phyloP scores from a whole-genome alignment of 2,329 filamentous ascomycete species.

The Aspergillus sp. region DNA sequence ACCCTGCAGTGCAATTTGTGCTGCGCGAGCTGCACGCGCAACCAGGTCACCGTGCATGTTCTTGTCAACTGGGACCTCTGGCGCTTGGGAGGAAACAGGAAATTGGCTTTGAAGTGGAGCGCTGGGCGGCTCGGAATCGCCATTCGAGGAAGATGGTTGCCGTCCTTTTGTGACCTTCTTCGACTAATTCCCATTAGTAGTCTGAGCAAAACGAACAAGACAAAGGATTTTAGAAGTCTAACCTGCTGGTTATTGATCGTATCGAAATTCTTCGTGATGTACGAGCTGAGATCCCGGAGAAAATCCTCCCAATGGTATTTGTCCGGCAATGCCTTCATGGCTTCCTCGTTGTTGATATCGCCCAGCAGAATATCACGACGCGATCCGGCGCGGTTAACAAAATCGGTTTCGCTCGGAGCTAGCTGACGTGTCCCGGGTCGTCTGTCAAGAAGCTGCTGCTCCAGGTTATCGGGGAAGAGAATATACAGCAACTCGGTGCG shows the following conservation, averaged over 20 bases:
- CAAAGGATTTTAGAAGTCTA: constrained; percentile 13
- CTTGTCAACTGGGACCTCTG: constrained; percentile 40
- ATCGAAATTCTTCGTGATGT: constrained; percentile 60
- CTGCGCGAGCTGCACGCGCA: constrained; percentile 48
- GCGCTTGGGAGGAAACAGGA: constrained; percentile 38
- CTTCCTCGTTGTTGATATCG: constrained; percentile 53
- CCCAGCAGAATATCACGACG: constrained; percentile 58
- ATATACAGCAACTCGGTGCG: constrained; percentile 59
- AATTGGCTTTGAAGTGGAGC: constrained; percentile 45
- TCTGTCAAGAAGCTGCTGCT: constrained; percentile 53
- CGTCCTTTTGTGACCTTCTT: constrained; percentile 41
- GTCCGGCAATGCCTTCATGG: constrained; percentile 52
- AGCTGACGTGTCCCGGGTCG: constrained; percentile 56
- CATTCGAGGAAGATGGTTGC: constrained; percentile 36
- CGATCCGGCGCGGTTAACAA: constrained; percentile 55
- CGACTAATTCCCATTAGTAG: constrained; percentile 29
- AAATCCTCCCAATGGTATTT: constrained; percentile 67
- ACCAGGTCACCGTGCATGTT: constrained; percentile 48
- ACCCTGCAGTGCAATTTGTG: constrained; percentile 49
- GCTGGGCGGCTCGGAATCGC: constrained; percentile 35
- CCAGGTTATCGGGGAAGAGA: constrained; percentile 59
- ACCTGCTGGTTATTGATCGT: constrained; percentile 50
- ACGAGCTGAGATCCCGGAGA: constrained; percentile 57
- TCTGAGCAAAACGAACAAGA: neutral
- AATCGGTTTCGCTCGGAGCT: constrained; percentile 60